Conservation (phyloP, 2,329 filamentous ascomycete genomes). For the Aspergillus sp. region DNA sequence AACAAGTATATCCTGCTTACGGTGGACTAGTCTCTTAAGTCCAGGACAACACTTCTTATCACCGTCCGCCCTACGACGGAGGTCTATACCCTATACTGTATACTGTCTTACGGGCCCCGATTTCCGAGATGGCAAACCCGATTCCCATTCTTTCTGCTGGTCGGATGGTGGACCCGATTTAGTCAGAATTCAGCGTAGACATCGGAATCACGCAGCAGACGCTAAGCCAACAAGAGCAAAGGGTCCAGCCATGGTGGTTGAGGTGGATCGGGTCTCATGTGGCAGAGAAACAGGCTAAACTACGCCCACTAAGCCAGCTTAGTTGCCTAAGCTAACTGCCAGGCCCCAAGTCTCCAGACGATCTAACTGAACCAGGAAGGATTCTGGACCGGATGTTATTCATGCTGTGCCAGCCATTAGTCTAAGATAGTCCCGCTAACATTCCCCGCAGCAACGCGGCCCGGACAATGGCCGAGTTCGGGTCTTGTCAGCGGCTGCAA, state of each 20-base stretch:
- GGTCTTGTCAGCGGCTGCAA: conserved; percentile 14
- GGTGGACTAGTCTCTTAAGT: no score
- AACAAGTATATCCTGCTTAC: not conserved
- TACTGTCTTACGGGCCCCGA: conserved; percentile 1
- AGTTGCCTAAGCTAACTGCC: conserved; percentile 11
- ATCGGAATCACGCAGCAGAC: not conserved
- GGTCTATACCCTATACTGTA: not conserved
- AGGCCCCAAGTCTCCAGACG: conserved; percentile 1
- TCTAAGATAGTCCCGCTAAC: not conserved
- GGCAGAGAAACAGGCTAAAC: conserved; percentile 18
- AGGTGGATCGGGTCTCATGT: conserved; percentile 21
- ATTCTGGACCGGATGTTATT: conserved; percentile 23
- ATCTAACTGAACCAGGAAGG: conserved; percentile 25
- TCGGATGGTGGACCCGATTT: conserved; percentile 15
- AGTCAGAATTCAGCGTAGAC: not conserved
- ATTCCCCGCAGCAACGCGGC: conserved; percentile 22
- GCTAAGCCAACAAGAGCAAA: conserved; percentile 11
- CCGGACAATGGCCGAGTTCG: conserved; percentile 18
- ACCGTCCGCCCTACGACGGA: not conserved
- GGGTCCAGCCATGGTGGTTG: conserved; percentile 10
- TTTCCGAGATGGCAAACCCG: conserved; percentile 20
- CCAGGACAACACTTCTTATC: no score
- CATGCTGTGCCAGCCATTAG: not conserved
- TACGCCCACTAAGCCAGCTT: conserved; percentile 9
- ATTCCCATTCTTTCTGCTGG: conserved; percentile 9